Base-by-base conservation (phyloP, 2,329 filamentous ascomycete species). In the Paraphaeosphaeria minitans region DNA sequence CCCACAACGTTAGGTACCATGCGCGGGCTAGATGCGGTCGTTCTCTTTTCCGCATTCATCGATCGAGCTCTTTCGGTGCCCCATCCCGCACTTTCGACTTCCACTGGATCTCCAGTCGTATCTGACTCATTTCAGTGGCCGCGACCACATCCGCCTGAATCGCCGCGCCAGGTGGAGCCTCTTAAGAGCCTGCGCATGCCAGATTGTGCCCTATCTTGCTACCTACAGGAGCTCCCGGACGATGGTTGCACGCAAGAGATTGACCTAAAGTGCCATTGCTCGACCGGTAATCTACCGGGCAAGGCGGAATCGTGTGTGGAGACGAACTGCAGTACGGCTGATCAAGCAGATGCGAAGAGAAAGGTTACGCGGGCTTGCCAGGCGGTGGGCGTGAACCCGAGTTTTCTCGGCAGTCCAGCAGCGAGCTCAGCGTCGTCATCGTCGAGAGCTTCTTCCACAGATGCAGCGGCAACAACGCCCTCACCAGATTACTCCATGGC, bases 181-280 rank as follows among this genome's bases (percentile, higher is more conserved):
- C 5, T 55, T 50, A 37, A 41, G 16, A 48, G 43, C 10, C 56
- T 66, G 12, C 49, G 59, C 8, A 57, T 69, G 5, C 66, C 66
- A 19, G 27, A 47, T 21, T 69, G 67, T 35, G 64, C 67, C 3
- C 46, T 69, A n/a, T 45, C 49, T 16, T 69, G 67, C 58, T 64
- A 67, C 22, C 43, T 69, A 22, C 59, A 51, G n/a, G 39, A 55
- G 31, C 53, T 69, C 19, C 54, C 62, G 4, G 55, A 42, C 3
- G 67, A 69, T 49, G 62, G 62, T 3, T 69, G 67, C 45, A 53
- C 45, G 5, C 56, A 47, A 37, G 66, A 68, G 35, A 54, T 59
- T 6, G 67, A 69, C 42, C 66, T 69, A 53, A 24, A 55, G 21
- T 69, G 67, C 24, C 67, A 69, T 29, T 69, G 67, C 39, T 43